Evolutionary conservation across 176 grass and related monocot genomes (phyloP).

Genomic region (Typha latifolia): DNA sequence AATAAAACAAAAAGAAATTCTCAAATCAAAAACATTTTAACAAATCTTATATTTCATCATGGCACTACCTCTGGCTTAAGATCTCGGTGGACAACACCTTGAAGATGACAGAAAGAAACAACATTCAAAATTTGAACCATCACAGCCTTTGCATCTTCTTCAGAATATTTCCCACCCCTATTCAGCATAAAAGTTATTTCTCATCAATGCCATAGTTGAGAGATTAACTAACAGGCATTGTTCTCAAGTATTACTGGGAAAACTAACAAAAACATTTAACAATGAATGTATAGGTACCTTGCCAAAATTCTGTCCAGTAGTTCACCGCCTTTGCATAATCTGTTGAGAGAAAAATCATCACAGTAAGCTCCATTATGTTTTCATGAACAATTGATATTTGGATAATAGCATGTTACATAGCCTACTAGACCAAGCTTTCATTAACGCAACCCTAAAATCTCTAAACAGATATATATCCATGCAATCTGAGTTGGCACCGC

Average conservation of each 20-base stretch:
- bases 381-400: background rate
- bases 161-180: constrained; percentile 98
- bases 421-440: background rate
- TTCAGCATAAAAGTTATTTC: constrained; percentile 1
- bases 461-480: too few species aligned
- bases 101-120: constrained; percentile 97
- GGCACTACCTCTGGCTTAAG: constrained; percentile 82
- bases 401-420: background rate
- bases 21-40: background rate
- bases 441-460: background rate
- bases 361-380: constrained; percentile 2
- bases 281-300: constrained; percentile 35
- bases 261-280: background rate
- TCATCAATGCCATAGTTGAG: background rate
- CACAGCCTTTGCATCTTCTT: constrained; percentile 91
- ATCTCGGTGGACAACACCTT: constrained; percentile 98
- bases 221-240: background rate
- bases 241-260: background rate
- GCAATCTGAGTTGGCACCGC: too few species aligned
- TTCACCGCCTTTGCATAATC: constrained; percentile 96
- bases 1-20: constrained; percentile 6
- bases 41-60: background rate
- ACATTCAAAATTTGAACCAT: constrained; percentile 92
- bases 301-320: constrained; percentile 88
- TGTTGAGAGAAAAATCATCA: constrained; percentile 30